Evolutionary conservation across 306 rosid species (phyloP).

Genomic region (Luffa aegyptiaca): DNA sequence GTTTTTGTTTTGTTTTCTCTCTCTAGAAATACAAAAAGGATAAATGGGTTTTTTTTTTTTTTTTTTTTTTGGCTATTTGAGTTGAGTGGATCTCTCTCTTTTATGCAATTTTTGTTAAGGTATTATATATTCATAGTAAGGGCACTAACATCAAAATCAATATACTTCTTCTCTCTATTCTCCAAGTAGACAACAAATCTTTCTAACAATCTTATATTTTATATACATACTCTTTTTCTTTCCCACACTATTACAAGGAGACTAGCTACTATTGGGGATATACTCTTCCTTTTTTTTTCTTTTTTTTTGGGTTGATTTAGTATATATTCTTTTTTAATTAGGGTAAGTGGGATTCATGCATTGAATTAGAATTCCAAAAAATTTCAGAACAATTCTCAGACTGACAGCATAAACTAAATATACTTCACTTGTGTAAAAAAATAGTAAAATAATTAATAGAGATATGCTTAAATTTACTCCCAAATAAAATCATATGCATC

Average conservation of each 20-base stretch:
- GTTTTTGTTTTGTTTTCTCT: neutral
- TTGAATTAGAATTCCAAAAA: neutral
- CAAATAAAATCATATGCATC: too few relatives aligned
- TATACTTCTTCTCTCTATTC: neutral
- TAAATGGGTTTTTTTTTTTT: neutral
- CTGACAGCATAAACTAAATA: neutral
- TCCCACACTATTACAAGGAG: neutral
- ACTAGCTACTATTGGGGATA: neutral
- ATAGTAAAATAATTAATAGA: neutral
- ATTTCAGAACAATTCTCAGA: neutral
- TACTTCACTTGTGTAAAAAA: neutral
- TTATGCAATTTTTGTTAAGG: neutral
- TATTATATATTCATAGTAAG: slow-evolving; percentile 9
- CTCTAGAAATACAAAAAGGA: slow-evolving; percentile 5
- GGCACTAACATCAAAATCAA: slow-evolving; percentile 8
- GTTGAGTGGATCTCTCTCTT: neutral
- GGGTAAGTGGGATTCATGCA: neutral
- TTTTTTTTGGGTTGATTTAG: neutral
- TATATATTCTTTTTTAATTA: neutral
- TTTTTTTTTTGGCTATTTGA: neutral
- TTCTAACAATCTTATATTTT: neutral
- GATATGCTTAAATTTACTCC: neutral
- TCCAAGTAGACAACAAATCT: slow-evolving; percentile 2
- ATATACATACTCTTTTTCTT: neutral
- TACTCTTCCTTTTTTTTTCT: neutral